Evolutionary conservation across 495 filamentous ascomycete species (phyloP), one percentile per base, ranked within the genome.

Genomic region (Cudoniella acicularis): DNA sequence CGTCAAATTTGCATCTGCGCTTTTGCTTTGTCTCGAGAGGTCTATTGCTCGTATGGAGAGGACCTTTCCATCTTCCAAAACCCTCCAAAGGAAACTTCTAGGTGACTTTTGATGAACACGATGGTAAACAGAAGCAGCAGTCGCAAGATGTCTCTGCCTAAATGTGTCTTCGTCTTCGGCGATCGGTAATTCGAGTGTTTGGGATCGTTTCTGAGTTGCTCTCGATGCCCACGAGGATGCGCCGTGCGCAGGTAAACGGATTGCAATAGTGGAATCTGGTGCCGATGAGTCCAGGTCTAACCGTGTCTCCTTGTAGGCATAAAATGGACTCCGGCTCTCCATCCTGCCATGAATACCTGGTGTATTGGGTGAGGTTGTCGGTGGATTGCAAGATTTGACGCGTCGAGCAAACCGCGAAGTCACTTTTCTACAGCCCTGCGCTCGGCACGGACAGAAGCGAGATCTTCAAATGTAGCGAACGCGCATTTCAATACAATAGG

Each of bases 11-110:
- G 91, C 87, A 63, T 83, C 79, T 49, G 78, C 72, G 25, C 83
- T 79, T 23, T 83, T 77, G 18, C 80, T 77, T 50, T 84, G 78
- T 69, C 88, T 93, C 36, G 81, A 86, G 57, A 97, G 72, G 72
- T 98, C 94, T 65, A 87, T 84, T 30, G 85, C 85, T 70, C 90
- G 87, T 52, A 98, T 78, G 69, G 92, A 90, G 53, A 98, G 77
- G 47, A 92, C 78, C 64, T 83, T 89, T 66, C 85, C 84, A 65
- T 87, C 85, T 67, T 95, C 87, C 60, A 97, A 73, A 18, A 98
- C 79, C 54, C 94, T 79, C 93, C 95, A 98, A 21, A 96, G 79
- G 64, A 98, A 92, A 67, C 81, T 87, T 63, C 89, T 83, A 48
- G 94, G 95, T 56, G 87, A 89, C 54, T 76, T 73, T 57, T 84